Evolutionary conservation across 768 basidiomycete genomes (phyloP).

Genomic region (Cubamyces sp.): DNA sequence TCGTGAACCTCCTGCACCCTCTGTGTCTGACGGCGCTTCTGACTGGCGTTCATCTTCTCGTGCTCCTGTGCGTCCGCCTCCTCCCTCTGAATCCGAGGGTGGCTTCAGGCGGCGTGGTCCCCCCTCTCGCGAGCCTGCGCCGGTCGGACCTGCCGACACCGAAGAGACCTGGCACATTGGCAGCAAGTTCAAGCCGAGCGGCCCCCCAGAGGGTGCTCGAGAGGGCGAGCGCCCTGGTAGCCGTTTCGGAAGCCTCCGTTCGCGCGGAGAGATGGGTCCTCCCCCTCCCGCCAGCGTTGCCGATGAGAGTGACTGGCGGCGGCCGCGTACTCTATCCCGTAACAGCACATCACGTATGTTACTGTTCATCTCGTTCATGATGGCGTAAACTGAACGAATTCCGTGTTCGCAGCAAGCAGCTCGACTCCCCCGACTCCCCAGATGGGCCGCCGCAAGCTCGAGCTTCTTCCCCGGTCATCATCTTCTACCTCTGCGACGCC

Average conservation of each 20-base stretch:
- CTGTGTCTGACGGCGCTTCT: constrained; percentile 59
- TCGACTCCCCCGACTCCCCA: constrained; percentile 87
- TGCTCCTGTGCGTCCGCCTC: constrained; percentile 38
- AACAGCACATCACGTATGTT: constrained; percentile 67
- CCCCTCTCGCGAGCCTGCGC: constrained; percentile 48
- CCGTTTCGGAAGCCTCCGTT: constrained; percentile 51
- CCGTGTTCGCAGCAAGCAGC: constrained; percentile 51
- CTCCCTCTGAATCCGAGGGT: constrained; percentile 47
- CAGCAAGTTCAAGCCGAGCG: constrained; percentile 67
- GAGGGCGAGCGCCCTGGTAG: constrained; percentile 42
- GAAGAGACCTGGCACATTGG: constrained; percentile 84
- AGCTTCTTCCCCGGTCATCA: constrained; percentile 81
- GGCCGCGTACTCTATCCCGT: constrained; percentile 47
- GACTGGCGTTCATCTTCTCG: constrained; percentile 73
- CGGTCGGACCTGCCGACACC: constrained; percentile 60
- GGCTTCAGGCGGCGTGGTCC: constrained; percentile 60
- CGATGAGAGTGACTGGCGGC: constrained; percentile 80
- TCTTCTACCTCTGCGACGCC: constrained; percentile 61
- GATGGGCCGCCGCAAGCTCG: constrained; percentile 76
- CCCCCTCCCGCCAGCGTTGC: constrained; percentile 41
- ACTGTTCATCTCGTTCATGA: not conserved
- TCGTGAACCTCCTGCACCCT: constrained; percentile 44
- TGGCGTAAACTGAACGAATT: constrained; percentile 9
- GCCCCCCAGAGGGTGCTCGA: constrained; percentile 42
- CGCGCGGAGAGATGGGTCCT: constrained; percentile 58